Base-by-base conservation (phyloP, 768 basidiomycete genomes). In the Kwoniella sp. region DNA sequence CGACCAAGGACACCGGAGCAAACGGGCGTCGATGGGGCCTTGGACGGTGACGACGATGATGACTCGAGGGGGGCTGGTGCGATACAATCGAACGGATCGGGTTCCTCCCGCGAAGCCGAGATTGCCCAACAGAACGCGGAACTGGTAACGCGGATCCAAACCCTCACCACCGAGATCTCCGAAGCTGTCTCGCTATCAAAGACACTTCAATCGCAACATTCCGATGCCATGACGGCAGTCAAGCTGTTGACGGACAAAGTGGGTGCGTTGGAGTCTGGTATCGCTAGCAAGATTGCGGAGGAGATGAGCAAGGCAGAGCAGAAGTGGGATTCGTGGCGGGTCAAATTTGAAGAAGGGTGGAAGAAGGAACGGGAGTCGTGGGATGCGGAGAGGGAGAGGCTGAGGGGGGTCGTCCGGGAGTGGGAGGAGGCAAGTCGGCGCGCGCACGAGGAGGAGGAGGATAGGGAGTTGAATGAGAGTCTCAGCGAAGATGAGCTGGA, bases 1-100 rank as follows among this genome's bases (percentile, higher is more conserved):
- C 79, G 87, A 34, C 88, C 88, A 3, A 78, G 80, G 6, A 91
- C 89, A 5, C 89, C 88, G 0, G 89, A 90, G 66, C 89, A 88
- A 4, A 37, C 39, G 5, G 37, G 36, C 14, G 25, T 52, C 14
- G 50, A 54, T 36, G 62, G 53, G 20, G 46, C 51, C 44, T 42
- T 39, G 25, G 49, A 82, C 25, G 45, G 32, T 81, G 10, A 78
- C 77, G 41, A 80, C 80, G 75, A 80, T 80, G 32, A 79, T 81
- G 75, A 34, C 46, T 8, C 22, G 26, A 20, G 19, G 40, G 5
- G 25, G 29, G n/a, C 25, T 9, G 15, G 17, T 17, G 14, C 5
- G 10, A 27, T 9, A 19, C 15, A 31, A 15, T 9, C n/a, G 5
- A n/a, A 34, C 37, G n/a, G n/a, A 11, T 15, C 47, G 3, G 19